Evolutionary conservation across 306 rosid species (phyloP), one percentile per base, ranked within the genome.

Genomic region (Casuarina cunninghamiana): DNA sequence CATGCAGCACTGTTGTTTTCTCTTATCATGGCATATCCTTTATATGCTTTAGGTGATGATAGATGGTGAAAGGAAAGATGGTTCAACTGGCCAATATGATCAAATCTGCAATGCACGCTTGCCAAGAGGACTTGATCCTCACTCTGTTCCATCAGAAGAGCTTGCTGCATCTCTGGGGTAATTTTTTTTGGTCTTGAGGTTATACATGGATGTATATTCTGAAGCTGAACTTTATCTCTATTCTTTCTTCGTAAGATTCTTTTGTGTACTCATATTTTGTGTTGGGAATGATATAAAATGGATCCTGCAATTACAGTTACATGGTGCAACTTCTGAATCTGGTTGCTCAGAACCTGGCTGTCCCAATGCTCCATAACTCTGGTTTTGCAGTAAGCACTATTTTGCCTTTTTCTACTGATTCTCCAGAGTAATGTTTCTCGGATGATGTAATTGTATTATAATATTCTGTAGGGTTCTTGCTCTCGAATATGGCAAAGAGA

Each of bases 401-500:
- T 5, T 74, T 65, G 46, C 39, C 71, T 69, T 78, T 79, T 49
- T 26, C 15, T 58, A 10, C 32, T 42, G 72, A 70, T 76, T 45
- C 39, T 46, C 21, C 75, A 48, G 51, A 6, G 12, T 13, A 13
- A 49, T 73, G 38, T 72, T 58, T 66, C 50, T 66, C 42, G 41
- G 71, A 17, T 66, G 35, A n/a, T 17, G n/a, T 66, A 70, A 74
- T 54, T 55, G 39, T 58, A 55, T 32, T 77, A 54, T 66, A 11
- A 62, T 68, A 58, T 54, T 76, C 46, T 60, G 79, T 75, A 95
- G 99, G 98, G 97, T 80, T 95, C 99, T 77, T 90, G 96, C 87
- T 95, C 99, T 71, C 89, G 99, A 71, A 93, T 93, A 85, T 95
- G 99, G 99, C 98, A 93, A 83, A 85, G 99, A 77, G 91, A 90